Percentiles rank a stretch among this genome's conserved stretches.
These are phyloP conservation scores for Thraustochytrium sp. DNA, from an alignment of 352 stramenopile species.

Conservation along the genomic window DNA sequence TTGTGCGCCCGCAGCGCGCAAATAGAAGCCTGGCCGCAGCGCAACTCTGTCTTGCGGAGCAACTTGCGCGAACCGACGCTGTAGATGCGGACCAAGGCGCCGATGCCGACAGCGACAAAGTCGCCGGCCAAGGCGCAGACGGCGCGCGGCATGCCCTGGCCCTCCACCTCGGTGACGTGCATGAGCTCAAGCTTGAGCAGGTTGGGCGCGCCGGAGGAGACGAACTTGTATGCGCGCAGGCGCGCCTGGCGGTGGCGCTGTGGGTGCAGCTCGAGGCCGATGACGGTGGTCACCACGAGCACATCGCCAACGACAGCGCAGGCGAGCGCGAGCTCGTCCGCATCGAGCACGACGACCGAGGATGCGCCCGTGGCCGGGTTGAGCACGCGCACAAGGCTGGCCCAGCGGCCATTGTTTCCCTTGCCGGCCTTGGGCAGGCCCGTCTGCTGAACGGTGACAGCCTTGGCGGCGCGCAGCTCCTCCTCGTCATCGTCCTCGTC, in stretches of 20 bases:
- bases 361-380: slow-evolving; percentile 83
- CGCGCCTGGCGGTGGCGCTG: slow-evolving; percentile 56
- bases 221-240: slow-evolving; percentile 59
- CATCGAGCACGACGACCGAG: slow-evolving; percentile 80
- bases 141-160: slow-evolving; percentile 90
- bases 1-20: slow-evolving; percentile 85
- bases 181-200: slow-evolving; percentile 58
- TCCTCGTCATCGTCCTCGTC: slow-evolving; percentile 71
- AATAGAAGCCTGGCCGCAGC: slow-evolving; percentile 73
- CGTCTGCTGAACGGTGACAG: background rate
- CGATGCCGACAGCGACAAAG: slow-evolving; percentile 91
- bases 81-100: slow-evolving; percentile 90
- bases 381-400: slow-evolving; percentile 93
- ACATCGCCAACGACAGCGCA: slow-evolving; percentile 82
- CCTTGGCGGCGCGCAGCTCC: slow-evolving; percentile 55
- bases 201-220: background rate
- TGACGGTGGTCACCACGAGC: slow-evolving; percentile 91
- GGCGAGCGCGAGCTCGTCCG: slow-evolving; percentile 82
- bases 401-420: slow-evolving; percentile 74
- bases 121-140: slow-evolving; percentile 93
- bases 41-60: slow-evolving; percentile 96
- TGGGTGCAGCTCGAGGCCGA: slow-evolving; percentile 88
- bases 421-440: slow-evolving; percentile 65
- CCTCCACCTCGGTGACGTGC: slow-evolving; percentile 51
- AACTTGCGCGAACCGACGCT: slow-evolving; percentile 98